Evolutionary conservation across 2,329 filamentous ascomycete species (phyloP).

Genomic region (Samsoniella hepiali): DNA sequence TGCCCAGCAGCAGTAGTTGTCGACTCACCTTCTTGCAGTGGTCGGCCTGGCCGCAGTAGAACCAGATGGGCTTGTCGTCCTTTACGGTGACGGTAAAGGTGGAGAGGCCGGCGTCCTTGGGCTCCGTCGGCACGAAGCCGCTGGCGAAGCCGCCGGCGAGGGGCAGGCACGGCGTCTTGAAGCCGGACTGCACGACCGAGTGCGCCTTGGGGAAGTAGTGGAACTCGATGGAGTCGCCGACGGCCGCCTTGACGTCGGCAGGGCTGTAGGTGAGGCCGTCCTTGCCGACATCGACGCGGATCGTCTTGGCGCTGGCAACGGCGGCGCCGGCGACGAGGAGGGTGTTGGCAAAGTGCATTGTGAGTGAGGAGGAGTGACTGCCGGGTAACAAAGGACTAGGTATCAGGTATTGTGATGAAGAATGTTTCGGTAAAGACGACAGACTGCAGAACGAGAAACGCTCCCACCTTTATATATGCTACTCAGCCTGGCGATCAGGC

Average conservation of each 20-base stretch:
- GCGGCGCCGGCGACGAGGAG: background rate
- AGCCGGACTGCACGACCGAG: conserved; percentile 44
- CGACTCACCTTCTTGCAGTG: conserved; percentile 48
- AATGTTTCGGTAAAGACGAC: background rate
- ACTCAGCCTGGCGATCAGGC: background rate
- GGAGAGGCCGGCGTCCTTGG: conserved; percentile 34
- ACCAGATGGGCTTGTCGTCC: conserved; percentile 41
- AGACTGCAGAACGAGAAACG: no score
- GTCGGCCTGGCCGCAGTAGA: conserved; percentile 43
- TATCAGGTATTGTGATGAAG: background rate
- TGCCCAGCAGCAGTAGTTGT: no score
- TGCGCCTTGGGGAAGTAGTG: conserved; percentile 52
- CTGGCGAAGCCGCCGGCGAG: conserved; percentile 42
- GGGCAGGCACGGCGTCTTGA: conserved; percentile 42
- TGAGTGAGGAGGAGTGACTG: background rate
- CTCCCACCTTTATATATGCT: background rate
- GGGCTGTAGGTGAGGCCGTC: conserved; percentile 49
- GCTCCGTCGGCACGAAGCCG: conserved; percentile 42
- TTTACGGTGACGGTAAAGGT: conserved; percentile 46
- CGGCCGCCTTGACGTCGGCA: conserved; percentile 44
- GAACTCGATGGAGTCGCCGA: conserved; percentile 53
- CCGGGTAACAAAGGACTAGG: background rate
- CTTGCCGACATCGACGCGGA: conserved; percentile 45
- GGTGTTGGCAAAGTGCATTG: conserved; percentile 5
- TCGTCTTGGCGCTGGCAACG: conserved; percentile 29